Evolutionary conservation across 495 filamentous ascomycete species (phyloP), one percentile per base, ranked within the genome.

Genomic region (Mytilinidion resinicola): DNA sequence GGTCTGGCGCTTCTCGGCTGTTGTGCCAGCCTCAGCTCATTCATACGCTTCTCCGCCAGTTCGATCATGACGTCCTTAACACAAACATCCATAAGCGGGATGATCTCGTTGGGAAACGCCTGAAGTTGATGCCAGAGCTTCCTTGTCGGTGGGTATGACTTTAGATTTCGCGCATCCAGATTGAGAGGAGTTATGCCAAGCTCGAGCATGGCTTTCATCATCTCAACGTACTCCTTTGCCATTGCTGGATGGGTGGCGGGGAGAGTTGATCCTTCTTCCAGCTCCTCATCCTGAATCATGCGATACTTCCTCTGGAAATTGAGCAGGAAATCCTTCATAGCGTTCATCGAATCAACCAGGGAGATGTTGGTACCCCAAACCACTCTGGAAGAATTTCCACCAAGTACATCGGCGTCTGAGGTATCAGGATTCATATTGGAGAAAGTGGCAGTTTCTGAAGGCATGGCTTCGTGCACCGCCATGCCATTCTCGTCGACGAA

Each of bases 301-400:
- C 95, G 87, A 64, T 98, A 97, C 70, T 96, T 96, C 59, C 81
- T 84, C 53, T 88, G 87, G 68, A 90, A 98, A 68, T 92, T 91
- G 56, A 82, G 80, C 25, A 98, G 77, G 68, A 97, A 98, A 56
- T 92, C 90, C 58, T 91, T 90, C 78, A 96, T 95, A 0, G 83
- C 78, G 48, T 81, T 81, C 69, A 91, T 87, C 11, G 91, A 88
- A 70, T 99, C 91, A 53, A 87, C 83, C 42, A 97, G 85, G 1
- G 92, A 95, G 56, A 99, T 87, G 49, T 96, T 97, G 47, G 93
- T 97, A 68, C 95, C 93, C 95, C 95, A 99, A 57, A 99, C 91
- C 39, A 95, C 83, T 56, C 87, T 80, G 47, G 85, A 86, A 39
- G 85, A 88, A 58, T 77, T 80, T 9, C 91, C 90, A 43, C 88